Conservation (phyloP, 306 rosid genomes). For the Quercus parvula region DNA sequence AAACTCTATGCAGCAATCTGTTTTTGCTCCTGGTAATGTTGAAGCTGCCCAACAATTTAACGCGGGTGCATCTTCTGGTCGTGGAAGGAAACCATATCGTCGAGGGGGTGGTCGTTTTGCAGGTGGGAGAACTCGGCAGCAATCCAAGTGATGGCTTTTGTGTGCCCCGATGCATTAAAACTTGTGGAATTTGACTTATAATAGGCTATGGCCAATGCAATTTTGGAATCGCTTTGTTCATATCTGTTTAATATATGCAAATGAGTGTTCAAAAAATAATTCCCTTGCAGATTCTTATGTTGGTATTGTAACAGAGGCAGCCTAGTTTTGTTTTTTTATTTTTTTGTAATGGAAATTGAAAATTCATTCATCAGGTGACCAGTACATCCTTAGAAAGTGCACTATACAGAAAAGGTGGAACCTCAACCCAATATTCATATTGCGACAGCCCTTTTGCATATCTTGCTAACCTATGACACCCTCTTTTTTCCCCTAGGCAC, state of each 20-base stretch:
- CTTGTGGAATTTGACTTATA: neutral
- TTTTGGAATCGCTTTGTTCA: constrained; percentile 9
- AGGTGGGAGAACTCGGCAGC: constrained; percentile 53
- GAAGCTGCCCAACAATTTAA: constrained; percentile 43
- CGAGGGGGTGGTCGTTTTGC: constrained; percentile 39
- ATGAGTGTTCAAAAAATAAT: neutral
- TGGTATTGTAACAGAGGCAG: neutral
- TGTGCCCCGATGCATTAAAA: neutral
- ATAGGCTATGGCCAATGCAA: constrained; percentile 12
- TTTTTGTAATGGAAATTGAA: no score
- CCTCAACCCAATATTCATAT: no score
- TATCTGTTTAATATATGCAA: neutral
- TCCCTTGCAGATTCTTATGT: neutral
- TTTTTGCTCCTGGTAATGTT: constrained; percentile 23
- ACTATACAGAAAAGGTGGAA: no score
- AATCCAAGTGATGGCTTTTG: constrained; percentile 33
- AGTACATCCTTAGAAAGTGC: no score
- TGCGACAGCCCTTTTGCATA: no score
- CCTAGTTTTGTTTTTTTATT: neutral
- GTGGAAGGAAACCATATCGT: constrained; percentile 44
- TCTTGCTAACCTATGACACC: no score
- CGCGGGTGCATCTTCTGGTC: constrained; percentile 37
- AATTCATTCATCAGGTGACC: no score
- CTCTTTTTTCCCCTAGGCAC: no score
- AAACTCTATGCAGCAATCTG: constrained; percentile 31